Evolutionary conservation across 768 basidiomycete genomes (phyloP), one percentile per base, ranked within the genome.

Genomic region (Tricholoma furcatifolium): DNA sequence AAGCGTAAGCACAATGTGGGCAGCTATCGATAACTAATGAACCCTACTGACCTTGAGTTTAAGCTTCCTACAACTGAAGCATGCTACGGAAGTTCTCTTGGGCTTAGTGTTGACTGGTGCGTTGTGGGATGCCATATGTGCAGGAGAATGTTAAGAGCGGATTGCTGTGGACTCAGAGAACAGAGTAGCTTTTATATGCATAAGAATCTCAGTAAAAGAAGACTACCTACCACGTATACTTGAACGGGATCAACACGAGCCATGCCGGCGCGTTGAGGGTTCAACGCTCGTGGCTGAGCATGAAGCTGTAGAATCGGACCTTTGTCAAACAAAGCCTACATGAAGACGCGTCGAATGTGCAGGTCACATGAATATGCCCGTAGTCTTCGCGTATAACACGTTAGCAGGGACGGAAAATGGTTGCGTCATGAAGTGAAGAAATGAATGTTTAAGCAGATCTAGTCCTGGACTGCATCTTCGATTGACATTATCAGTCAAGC

Each of bases 71-170:
- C 84, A 85, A 50, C 69, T 67, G 0, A 65, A 70, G 64, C 84
- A 85, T 2, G 84, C 84, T 57, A 83, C 77, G 8, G 73, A 67
- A 1, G 75, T 75, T 49, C 82, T 42, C 61, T 60, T 54, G 54
- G 56, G 43, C 41, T 57, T 21, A 43, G 27, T 27, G 7, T 7
- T 27, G 27, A 27, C 27, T 27, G 27, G 27, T 27, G 27, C 7
- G 27, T 7, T 27, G 27, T 3, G 27, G 27, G 27, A 3, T 27
- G 27, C 27, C 27, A 15, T 53, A 24, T 45, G 9, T 2, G 27
- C 21, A 18, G 10, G 42, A 51, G 15, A n/a, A 18, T 31, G 31
- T 14, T 4, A 21, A 36, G 6, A n/a, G 4, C 6, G n/a, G 34
- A 43, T 17, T 27, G 7, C 4, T 7, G 27, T 7, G 27, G 27